A percentile compares a stretch with the other conserved stretches of the same genome.
Conservation (phyloP, 1,284 basidiomycete genomes). For the Boletus mariae region DNA sequence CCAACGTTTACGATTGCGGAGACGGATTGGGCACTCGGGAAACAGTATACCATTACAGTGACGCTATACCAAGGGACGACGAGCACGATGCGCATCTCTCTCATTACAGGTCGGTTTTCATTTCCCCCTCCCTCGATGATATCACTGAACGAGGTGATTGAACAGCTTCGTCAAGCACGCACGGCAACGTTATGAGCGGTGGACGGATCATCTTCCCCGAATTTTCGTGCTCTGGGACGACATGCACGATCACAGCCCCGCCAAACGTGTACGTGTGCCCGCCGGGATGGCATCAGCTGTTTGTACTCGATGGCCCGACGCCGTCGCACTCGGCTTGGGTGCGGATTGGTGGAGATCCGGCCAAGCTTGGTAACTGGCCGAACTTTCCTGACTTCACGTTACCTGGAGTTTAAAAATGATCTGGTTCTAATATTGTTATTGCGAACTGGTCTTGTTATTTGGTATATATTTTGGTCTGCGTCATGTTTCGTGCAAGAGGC, state of each 20-base stretch:
- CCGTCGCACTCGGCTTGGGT: constrained; percentile 70
- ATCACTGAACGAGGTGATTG: neutral
- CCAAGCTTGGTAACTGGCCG: constrained; percentile 65
- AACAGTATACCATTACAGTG: constrained; percentile 49
- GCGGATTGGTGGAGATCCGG: constrained; percentile 72
- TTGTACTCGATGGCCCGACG: constrained; percentile 70
- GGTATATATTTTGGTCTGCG: no score
- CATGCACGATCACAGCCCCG: constrained; percentile 65
- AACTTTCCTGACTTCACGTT: constrained; percentile 56
- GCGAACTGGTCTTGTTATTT: no score
- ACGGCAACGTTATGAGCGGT: constrained; percentile 71
- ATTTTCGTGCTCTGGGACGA: constrained; percentile 57
- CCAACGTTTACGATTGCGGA: constrained; percentile 54
- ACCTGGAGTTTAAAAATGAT: constrained; percentile 41
- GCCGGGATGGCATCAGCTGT: constrained; percentile 73
- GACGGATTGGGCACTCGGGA: constrained; percentile 60
- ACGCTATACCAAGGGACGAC: constrained; percentile 54
- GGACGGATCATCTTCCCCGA: constrained; percentile 65
- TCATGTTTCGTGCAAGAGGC: no score
- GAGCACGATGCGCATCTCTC: constrained; percentile 56
- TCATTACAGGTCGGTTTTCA: constrained; percentile 48
- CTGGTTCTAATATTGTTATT: no score
- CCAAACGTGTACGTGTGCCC: constrained; percentile 65
- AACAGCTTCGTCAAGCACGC: constrained; percentile 68
- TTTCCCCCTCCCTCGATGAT: neutral